Percentiles rank a stretch among this genome's conserved stretches.
These are phyloP conservation scores for Eutrema salsugineum DNA, from an alignment of 441 rosid genomes.

Conservation along the genomic window DNA sequence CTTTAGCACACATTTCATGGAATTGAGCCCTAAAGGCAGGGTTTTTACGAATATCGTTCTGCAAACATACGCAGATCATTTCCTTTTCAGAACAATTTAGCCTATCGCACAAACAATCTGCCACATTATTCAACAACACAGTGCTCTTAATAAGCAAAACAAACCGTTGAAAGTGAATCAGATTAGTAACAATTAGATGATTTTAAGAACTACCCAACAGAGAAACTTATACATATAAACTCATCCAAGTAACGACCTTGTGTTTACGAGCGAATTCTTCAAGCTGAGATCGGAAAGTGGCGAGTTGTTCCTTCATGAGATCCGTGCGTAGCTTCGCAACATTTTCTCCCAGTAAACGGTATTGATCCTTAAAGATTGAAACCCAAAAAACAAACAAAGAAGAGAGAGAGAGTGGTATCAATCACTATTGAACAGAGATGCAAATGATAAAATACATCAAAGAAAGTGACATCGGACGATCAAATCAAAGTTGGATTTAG, in stretches of 20 bases:
- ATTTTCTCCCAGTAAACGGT: conserved; percentile 82
- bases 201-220: too few species aligned
- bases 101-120: conserved; percentile 33
- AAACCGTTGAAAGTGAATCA: background rate
- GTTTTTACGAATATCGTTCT: conserved; percentile 88
- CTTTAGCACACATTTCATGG: conserved; percentile 95
- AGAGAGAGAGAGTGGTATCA: background rate
- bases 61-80: conserved; percentile 24
- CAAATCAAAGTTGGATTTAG: background rate
- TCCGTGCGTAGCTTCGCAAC: conserved; percentile 83
- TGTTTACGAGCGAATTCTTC: conserved; percentile 93
- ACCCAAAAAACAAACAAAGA: too few species aligned
- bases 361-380: conserved; percentile 40
- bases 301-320: conserved; percentile 95
- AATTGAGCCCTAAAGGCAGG: conserved; percentile 88
- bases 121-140: background rate
- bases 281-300: conserved; percentile 83
- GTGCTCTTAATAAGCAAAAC: too few species aligned
- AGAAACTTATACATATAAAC: too few species aligned
- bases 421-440: background rate
- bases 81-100: background rate
- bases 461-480: background rate
- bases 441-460: background rate
- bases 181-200: too few species aligned
- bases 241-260: conserved; percentile 44